Percentiles rank a stretch among this genome's conserved stretches.
These are phyloP conservation scores for Rosa lucieae DNA, from an alignment of 306 rosid genomes.

Conservation along the genomic window DNA sequence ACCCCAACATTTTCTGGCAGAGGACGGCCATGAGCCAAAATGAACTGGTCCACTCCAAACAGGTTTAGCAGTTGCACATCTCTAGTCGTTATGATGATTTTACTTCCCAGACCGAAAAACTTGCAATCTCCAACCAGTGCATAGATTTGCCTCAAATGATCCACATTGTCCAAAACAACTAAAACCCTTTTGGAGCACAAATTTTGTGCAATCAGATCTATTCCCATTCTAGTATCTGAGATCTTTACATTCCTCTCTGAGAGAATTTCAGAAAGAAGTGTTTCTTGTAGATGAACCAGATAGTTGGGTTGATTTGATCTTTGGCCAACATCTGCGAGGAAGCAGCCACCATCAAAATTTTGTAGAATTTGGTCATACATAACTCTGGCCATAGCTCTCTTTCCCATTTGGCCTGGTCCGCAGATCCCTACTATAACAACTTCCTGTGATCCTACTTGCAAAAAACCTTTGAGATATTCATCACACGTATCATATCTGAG, in stretches of 20 bases:
- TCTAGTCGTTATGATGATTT: constrained; percentile 25
- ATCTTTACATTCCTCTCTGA: not conserved
- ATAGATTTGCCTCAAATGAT: constrained; percentile 9
- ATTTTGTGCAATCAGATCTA: constrained; percentile 9
- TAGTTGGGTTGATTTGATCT: constrained; percentile 6
- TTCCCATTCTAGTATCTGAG: not conserved
- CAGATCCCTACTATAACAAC: constrained; percentile 18
- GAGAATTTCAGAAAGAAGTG: constrained; percentile 9
- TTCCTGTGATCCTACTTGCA: constrained; percentile 11
- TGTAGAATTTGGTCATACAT: not conserved
- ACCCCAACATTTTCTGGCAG: constrained; percentile 19
- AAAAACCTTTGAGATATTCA: constrained; percentile 16
- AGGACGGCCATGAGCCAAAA: constrained; percentile 20
- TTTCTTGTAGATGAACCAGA: constrained; percentile 7
- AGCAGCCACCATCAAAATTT: constrained; percentile 26
- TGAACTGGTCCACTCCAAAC: constrained; percentile 20
- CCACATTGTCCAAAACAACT: constrained; percentile 19
- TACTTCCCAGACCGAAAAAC: constrained; percentile 25
- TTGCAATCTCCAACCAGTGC: not conserved
- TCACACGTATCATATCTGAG: constrained; percentile 7
- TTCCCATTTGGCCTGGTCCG: constrained; percentile 25
- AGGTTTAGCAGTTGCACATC: not conserved
- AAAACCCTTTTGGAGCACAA: constrained; percentile 18
- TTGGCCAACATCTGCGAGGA: constrained; percentile 1
- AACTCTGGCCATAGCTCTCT: constrained; percentile 22